Evolutionary conservation across 2,329 filamentous ascomycete species (phyloP), one percentile per base, ranked within the genome.

Genomic region (Thelonectria blattea): DNA sequence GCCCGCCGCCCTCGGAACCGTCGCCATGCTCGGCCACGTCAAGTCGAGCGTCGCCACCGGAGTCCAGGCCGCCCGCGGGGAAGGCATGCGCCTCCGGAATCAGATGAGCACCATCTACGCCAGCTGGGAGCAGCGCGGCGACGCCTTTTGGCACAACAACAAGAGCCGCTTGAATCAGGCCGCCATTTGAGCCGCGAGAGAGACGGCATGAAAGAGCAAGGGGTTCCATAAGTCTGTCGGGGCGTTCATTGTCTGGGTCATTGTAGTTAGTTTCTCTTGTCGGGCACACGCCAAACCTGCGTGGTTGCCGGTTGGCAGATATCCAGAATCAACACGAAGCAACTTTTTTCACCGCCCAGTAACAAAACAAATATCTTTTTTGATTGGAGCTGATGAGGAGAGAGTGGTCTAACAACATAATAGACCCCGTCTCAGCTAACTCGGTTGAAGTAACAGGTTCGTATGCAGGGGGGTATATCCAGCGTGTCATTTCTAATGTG

Each of bases 391-490:
- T 69, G 67, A 64, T 62, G 65, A 66, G 67, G 59, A 65, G 64
- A 65, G 55, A 61, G 49, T 58, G 67, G 68, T 70, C 68, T 70
- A 66, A 63, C 61, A 70, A 65, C 68, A 63, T 70, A 62, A 68
- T 58, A 69, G 68, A 69, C 68, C 66, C 52, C 60, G 64, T 68
- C 67, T 66, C 59, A 66, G 66, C 59, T 61, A 61, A 68, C 63
- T 69, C 65, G 61, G 65, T 58, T 54, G 68, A 62, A 69, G 65
- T 60, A 69, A 67, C 68, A 65, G 60, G 63, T 69, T 70, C 68
- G 65, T 70, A 69, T 69, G 68, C 63, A 68, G 65, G 68, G 68
- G 68, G 68, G 68, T 70, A 70, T 70, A 70, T 70, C 68, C 68
- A 70, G 68, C 68, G 66, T 70, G 61, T 70, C 68, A 68, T 70